Evolutionary conservation across 352 stramenopile species (phyloP).

Genomic region (Plasmopara viticola): DNA sequence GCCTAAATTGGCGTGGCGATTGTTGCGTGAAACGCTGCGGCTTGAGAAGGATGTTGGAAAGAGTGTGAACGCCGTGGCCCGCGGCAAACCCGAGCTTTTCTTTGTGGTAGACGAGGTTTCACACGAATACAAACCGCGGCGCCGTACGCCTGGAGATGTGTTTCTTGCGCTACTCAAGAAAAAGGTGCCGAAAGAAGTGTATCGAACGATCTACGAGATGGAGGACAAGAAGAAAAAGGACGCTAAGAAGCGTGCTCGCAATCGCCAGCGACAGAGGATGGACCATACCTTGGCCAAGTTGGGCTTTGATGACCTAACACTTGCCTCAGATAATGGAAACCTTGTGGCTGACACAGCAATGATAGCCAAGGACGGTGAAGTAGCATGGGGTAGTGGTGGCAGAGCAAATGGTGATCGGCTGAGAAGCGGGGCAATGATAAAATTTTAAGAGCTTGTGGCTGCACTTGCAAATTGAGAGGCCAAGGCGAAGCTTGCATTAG

Average conservation of each 20-base stretch:
- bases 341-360: too few relatives aligned
- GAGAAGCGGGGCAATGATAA: slow-evolving; percentile 2
- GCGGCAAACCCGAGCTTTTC: slow-evolving; percentile 42
- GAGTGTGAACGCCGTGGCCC: slow-evolving; percentile 41
- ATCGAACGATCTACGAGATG: too few relatives aligned
- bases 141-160: slow-evolving; percentile 63
- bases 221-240: too few relatives aligned
- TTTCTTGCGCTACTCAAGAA: slow-evolving; percentile 65
- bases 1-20: slow-evolving; percentile 47
- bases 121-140: slow-evolving; percentile 36
- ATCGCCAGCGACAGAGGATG: too few relatives aligned
- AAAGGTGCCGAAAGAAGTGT: slow-evolving; percentile 48
- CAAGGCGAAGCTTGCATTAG: too few relatives aligned
- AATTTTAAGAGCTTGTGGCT: too few relatives aligned
- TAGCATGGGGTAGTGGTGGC: slow-evolving; percentile 25
- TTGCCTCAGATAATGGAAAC: too few relatives aligned
- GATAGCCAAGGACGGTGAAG: slow-evolving; percentile 6
- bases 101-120: slow-evolving; percentile 35
- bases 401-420: slow-evolving; percentile 26
- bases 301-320: too few relatives aligned
- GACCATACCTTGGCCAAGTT: too few relatives aligned
- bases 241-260: too few relatives aligned
- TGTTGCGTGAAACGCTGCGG: slow-evolving; percentile 57
- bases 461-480: too few relatives aligned
- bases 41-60: slow-evolving; percentile 59